Conservation (phyloP, 208 protist species). For the Trypanosoma congolense region DNA sequence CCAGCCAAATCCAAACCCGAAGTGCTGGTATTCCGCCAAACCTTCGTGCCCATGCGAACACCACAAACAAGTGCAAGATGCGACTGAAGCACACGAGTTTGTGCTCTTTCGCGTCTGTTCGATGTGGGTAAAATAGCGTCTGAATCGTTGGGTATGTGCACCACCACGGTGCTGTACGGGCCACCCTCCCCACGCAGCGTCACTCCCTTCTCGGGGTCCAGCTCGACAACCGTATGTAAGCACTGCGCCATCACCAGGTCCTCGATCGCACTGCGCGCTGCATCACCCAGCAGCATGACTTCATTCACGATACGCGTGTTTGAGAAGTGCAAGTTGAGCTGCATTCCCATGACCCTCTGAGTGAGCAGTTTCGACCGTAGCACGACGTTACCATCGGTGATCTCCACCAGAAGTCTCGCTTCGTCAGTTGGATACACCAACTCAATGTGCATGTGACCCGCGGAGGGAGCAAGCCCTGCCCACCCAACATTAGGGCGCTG, state of each 20-base stretch:
- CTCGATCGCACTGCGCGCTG: slow-evolving; percentile 46
- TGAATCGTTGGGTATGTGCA: slow-evolving; percentile 31
- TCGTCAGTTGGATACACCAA: slow-evolving; percentile 54
- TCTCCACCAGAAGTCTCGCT: slow-evolving; percentile 61
- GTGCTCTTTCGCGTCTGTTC: not conserved
- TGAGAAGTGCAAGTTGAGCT: slow-evolving; percentile 69
- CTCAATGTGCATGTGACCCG: slow-evolving; percentile 22
- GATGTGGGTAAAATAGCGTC: slow-evolving; percentile 36
- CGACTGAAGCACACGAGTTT: slow-evolving; percentile 53
- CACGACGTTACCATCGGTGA: slow-evolving; percentile 30
- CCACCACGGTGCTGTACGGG: slow-evolving; percentile 48
- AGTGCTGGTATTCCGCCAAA: slow-evolving; percentile 7
- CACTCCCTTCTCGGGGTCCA: slow-evolving; percentile 32
- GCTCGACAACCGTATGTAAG: slow-evolving; percentile 31
- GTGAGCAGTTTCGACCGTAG: slow-evolving; percentile 67
- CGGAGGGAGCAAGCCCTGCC: slow-evolving; percentile 21
- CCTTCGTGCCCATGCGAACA: slow-evolving; percentile 15
- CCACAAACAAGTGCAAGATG: slow-evolving; percentile 69
- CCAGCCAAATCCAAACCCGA: not conserved
- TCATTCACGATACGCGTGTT: slow-evolving; percentile 35
- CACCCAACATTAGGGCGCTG: slow-evolving; percentile 63
- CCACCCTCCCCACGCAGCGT: slow-evolving; percentile 45
- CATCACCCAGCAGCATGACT: slow-evolving; percentile 50
- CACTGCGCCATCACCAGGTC: slow-evolving; percentile 62
- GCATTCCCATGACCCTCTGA: slow-evolving; percentile 37